Conservation (phyloP, 768 basidiomycete species). For the Lactarius deliciosus region DNA sequence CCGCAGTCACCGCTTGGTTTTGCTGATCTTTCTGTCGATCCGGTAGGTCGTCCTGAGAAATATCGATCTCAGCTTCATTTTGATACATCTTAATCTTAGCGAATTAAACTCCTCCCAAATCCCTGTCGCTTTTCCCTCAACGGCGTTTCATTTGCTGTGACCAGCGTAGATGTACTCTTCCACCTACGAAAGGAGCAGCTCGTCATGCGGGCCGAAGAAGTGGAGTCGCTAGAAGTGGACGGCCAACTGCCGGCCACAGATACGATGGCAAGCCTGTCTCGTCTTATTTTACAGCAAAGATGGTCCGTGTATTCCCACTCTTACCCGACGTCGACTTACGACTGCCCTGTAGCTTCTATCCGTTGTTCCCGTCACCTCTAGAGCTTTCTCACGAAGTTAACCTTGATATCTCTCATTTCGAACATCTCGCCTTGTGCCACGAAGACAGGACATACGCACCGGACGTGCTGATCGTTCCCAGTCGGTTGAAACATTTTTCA, state of each 20-base stretch:
- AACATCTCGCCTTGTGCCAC: slow-evolving; percentile 41
- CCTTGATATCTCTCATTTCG: slow-evolving; percentile 81
- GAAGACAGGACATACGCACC: slow-evolving; percentile 51
- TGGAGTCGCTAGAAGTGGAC: slow-evolving; percentile 44
- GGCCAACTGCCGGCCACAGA: slow-evolving; percentile 57
- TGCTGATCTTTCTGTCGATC: slow-evolving; percentile 44
- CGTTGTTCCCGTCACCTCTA: slow-evolving; percentile 83
- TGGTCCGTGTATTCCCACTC: slow-evolving; percentile 48
- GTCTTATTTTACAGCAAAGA: slow-evolving; percentile 83
- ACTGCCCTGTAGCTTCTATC: slow-evolving; percentile 73
- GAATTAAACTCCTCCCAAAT: slow-evolving; percentile 80
- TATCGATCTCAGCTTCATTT: not conserved
- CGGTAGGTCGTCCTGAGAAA: slow-evolving; percentile 43
- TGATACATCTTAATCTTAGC: slow-evolving; percentile 43
- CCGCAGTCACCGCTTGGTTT: slow-evolving; percentile 70
- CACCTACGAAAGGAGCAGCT: slow-evolving; percentile 86
- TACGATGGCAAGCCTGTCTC: slow-evolving; percentile 71
- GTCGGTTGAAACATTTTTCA: slow-evolving; percentile 84
- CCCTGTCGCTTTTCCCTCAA: slow-evolving; percentile 86
- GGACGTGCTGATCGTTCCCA: slow-evolving; percentile 85
- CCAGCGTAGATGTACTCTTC: slow-evolving; percentile 86
- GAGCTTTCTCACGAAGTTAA: slow-evolving; percentile 80
- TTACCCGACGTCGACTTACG: not conserved
- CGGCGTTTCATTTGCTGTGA: slow-evolving; percentile 72
- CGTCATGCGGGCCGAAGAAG: slow-evolving; percentile 62